Conservation (phyloP, 306 rosid genomes). For the Glycine soja region DNA sequence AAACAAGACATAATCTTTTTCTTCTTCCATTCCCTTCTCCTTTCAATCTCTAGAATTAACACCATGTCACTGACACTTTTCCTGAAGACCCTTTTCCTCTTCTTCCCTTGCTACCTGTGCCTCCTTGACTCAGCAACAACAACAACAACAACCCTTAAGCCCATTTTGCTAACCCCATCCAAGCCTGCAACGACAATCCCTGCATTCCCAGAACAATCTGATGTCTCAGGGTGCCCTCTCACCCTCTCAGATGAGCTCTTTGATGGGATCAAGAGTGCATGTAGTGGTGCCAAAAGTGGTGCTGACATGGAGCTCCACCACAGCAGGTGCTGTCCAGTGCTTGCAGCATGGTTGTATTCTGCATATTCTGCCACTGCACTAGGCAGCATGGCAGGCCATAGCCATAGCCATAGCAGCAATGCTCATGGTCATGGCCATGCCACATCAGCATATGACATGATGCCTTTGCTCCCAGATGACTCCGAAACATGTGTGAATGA, state of each 20-base stretch:
- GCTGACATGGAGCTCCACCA: conserved; percentile 60
- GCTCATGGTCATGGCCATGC: conserved; percentile 29
- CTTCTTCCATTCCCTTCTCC: not conserved
- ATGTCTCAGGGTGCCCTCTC: conserved; percentile 69
- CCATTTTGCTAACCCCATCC: conserved; percentile 56
- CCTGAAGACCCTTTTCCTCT: conserved; percentile 37
- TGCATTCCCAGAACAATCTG: conserved; percentile 89
- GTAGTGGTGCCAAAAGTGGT: conserved; percentile 41
- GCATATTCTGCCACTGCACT: conserved; percentile 85
- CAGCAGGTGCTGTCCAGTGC: conserved; percentile 84
- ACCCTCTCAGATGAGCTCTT: conserved; percentile 76
- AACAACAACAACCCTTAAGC: conserved; percentile 48
- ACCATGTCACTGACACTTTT: conserved; percentile 44
- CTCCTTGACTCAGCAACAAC: conserved; percentile 55
- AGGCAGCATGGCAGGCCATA: conserved; percentile 27
- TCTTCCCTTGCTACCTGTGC: conserved; percentile 45
- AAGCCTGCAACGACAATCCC: conserved; percentile 71
- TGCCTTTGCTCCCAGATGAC: conserved; percentile 87
- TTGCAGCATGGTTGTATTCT: conserved; percentile 88
- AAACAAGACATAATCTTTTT: not conserved
- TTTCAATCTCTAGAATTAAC: conserved; percentile 1
- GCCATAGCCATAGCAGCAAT: not conserved
- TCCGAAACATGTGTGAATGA: conserved; percentile 83
- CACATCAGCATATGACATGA: conserved; percentile 63
- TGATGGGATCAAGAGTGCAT: conserved; percentile 70